Base-by-base conservation (phyloP, 805 yeast species). In the Candida andamanensis region DNA sequence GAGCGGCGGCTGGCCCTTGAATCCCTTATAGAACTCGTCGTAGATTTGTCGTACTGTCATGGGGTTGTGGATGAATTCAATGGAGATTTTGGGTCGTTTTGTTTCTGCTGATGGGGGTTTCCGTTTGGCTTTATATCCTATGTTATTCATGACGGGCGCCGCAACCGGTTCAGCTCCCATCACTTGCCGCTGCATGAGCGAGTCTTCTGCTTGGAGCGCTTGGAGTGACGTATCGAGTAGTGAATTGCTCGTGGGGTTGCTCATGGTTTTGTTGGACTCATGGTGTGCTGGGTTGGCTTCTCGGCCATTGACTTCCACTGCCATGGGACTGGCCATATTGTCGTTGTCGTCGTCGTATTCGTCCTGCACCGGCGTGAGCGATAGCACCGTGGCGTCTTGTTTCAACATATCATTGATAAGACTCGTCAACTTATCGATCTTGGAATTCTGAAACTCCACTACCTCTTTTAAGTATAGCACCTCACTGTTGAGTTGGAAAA, bases 21-120 rank as follows among this genome's bases (percentile, higher is more conserved):
- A 63, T 5, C 72, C 72, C 30, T 58, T 58, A 30, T 61, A 60
- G 44, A 61, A 65, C 43, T 65, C 72, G 30, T 63, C 69, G 47
- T 63, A 63, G 26, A 65, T 65, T 36, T 65, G 70, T 35, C 56
- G 53, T 5, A 65, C 65, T 2, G 70, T 60, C 58, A 60, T 61
- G 8, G 70, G 72, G 32, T 64, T 65, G 37, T 63, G 69, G 18
- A 65, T 49, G 38, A 65, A 65, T 26, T 61, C 64, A 28, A 63
- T 54, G 15, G 44, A 35, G 24, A 65, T 54, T 40, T 59, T 61
- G 13, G 68, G 70, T 29, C 54, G 50, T 33, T 62, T 63, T 28
- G 12, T 14, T 15, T 4, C 14, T 12, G 15, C 15, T 17, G 2
- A 17, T 17, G 15, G 22, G 14, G 4, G 20, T 17, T 15, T 28